Base-by-base conservation (phyloP, 2,329 filamentous ascomycete genomes). In the Fusarium ambrosium region DNA sequence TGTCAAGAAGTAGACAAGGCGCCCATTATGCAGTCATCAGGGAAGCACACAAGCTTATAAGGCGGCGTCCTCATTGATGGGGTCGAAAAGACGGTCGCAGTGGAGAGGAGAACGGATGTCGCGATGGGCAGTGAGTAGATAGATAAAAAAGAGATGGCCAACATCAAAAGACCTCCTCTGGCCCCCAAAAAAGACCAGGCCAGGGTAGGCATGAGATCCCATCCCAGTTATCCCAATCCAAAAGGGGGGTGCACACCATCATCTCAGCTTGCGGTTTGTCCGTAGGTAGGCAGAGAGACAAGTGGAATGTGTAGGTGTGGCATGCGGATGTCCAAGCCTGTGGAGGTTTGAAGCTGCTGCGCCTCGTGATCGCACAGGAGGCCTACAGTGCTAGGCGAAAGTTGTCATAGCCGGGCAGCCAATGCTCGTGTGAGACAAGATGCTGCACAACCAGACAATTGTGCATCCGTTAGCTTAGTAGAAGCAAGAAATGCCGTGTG, bases 331-430 rank as follows among this genome's bases (percentile, higher is more conserved):
- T 29, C 24, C 37, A 32, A 32, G 34, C 24, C 13, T 51, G 45
- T 43, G 48, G 34, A 55, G 61, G 61, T 27, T 45, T 51, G 48
- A 36, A 62, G 67, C 43, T 75, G 72, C 72, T 74, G 72, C 72
- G 72, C 72, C 72, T 53, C 69, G 59, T 34, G 72, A 66, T 72
- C 41, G 37, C 45, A 70, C 53, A 75, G 72, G 72, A 74, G 72
- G 72, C 72, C 72, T 75, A 41, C 37, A n/a, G 37, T n/a, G 55
- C 62, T 64, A 69, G 14, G 39, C 27, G 34, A 39, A 22, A 43
- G 63, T 5, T 34, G 32, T 68, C 61, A 53, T 64, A 60, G 68
- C 32, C 41, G 10, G 10, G 32, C 32, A 32, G 68, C 32, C 41
- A 32, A 18, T 34, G 45, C 16, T 70, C 37, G 34, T 10, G 62